phyloP scores from a whole-genome alignment of 768 basidiomycete genomes.

The Boletus vinaceobasis region DNA sequence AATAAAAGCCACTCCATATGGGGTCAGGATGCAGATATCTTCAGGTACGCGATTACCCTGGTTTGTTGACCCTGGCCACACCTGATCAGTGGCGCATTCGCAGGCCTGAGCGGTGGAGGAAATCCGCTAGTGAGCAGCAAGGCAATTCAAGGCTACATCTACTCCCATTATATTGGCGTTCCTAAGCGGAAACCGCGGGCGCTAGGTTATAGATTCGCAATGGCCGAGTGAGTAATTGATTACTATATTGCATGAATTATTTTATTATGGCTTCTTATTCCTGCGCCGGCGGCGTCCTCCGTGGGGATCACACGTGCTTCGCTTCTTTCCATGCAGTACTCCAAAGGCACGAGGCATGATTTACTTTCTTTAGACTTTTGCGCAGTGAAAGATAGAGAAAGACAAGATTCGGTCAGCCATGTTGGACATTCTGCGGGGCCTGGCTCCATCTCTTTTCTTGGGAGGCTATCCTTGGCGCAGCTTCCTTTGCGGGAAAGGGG shows the following conservation, averaged over 20 bases:
- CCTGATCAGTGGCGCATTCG: constrained; percentile 22
- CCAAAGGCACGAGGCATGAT: constrained; percentile 12
- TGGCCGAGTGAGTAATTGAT: constrained; percentile 49
- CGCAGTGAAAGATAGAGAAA: constrained; percentile 3
- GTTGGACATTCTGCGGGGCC: background rate
- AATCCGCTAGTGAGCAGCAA: constrained; percentile 35
- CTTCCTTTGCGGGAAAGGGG: background rate
- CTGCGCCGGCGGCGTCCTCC: constrained; percentile 3
- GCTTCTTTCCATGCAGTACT: constrained; percentile 3
- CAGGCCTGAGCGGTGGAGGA: constrained; percentile 54
- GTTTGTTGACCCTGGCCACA: constrained; percentile 19
- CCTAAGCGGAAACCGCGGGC: constrained; percentile 55
- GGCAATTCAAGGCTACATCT: constrained; percentile 46
- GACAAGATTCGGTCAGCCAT: constrained; percentile 3
- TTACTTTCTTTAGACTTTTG: constrained; percentile 23
- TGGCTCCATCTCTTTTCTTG: constrained; percentile 1
- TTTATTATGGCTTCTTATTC: constrained; percentile 2
- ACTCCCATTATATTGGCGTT: constrained; percentile 53
- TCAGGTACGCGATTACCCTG: constrained; percentile 42
- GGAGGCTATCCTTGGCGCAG: background rate
- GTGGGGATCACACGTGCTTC: constrained; percentile 7
- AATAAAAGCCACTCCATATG: constrained; percentile 55
- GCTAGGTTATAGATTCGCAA: constrained; percentile 59
- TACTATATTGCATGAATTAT: background rate
- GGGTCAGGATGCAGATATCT: constrained; percentile 63